These are phyloP conservation scores for Urtica urens DNA, from an alignment of 306 rosid species.

Conservation along the genomic window DNA sequence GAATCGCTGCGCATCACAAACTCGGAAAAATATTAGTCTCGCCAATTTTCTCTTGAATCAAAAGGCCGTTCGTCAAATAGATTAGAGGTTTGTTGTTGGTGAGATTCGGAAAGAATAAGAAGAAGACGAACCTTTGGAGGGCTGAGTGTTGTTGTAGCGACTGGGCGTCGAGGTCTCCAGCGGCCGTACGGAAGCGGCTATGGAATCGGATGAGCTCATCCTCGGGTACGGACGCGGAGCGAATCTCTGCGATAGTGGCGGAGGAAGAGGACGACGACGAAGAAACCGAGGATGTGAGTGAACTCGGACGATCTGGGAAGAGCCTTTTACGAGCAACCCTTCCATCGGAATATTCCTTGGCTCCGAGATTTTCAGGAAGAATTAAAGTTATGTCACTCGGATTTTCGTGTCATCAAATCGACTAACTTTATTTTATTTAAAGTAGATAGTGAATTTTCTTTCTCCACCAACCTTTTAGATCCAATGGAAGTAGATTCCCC, in stretches of 20 bases:
- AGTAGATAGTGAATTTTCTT: no score
- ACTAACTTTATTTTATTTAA: no score
- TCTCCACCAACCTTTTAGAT: no score
- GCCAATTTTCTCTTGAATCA: no score
- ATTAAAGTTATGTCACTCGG: no score
- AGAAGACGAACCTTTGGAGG: slow-evolving; percentile 18
- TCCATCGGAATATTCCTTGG: slow-evolving; percentile 20
- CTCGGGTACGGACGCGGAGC: slow-evolving; percentile 1
- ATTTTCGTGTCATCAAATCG: no score
- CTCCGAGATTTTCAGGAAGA: no score
- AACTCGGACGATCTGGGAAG: slow-evolving; percentile 1
- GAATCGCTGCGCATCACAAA: slow-evolving; percentile 9
- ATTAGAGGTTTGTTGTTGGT: no score
- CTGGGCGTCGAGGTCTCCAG: slow-evolving; percentile 17
- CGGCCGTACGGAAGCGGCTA: slow-evolving; percentile 22
- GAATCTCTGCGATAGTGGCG: slow-evolving; percentile 9
- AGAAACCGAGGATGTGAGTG: slow-evolving; percentile 5
- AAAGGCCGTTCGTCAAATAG: no score
- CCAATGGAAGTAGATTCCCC: no score
- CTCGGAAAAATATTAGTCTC: not conserved
- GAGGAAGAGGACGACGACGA: not conserved
- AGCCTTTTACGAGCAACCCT: slow-evolving; percentile 13
- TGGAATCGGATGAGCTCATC: slow-evolving; percentile 1
- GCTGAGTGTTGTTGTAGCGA: slow-evolving; percentile 16
- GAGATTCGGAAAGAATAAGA: not conserved